These are phyloP conservation scores for Claviceps spartinae DNA, from an alignment of 2,329 filamentous ascomycete genomes.

Conservation along the genomic window DNA sequence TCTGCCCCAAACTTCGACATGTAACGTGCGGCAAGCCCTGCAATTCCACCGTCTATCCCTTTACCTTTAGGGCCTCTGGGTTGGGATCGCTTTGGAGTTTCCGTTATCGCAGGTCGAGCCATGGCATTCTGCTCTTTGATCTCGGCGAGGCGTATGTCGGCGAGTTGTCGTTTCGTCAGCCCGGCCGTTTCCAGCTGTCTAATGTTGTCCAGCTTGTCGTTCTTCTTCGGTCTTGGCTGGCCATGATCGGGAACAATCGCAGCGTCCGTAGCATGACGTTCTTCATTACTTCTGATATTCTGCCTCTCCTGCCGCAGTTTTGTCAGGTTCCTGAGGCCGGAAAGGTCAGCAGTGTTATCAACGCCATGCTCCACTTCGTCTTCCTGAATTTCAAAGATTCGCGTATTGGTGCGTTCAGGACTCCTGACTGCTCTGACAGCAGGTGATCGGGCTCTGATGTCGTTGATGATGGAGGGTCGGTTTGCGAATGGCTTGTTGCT, in stretches of 20 bases:
- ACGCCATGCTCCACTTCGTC: conserved; percentile 25
- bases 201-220: conserved; percentile 37
- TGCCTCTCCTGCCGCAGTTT: neutral
- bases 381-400: conserved; percentile 30
- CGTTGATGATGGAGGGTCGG: conserved; percentile 18
- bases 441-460: conserved; percentile 16
- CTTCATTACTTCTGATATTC: conserved; percentile 17
- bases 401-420: conserved; percentile 25
- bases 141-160: conserved; percentile 37
- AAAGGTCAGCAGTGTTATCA: conserved; percentile 9
- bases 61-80: conserved; percentile 7
- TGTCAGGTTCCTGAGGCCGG: neutral
- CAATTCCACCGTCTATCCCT: conserved; percentile 11
- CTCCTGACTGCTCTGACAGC: conserved; percentile 10
- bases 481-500: conserved; percentile 22
- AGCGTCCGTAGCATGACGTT: conserved; percentile 21
- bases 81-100: conserved; percentile 16
- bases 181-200: conserved; percentile 28
- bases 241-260: conserved; percentile 9
- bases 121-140: conserved; percentile 37
- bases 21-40: conserved; percentile 3
- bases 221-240: conserved; percentile 17
- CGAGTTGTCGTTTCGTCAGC: conserved; percentile 31
- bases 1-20: conserved; percentile 8
- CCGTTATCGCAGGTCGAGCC: conserved; percentile 30